Evolutionary conservation across 106 monocot genomes (phyloP).

Genomic region (Dendrobium chrysotoxum): DNA sequence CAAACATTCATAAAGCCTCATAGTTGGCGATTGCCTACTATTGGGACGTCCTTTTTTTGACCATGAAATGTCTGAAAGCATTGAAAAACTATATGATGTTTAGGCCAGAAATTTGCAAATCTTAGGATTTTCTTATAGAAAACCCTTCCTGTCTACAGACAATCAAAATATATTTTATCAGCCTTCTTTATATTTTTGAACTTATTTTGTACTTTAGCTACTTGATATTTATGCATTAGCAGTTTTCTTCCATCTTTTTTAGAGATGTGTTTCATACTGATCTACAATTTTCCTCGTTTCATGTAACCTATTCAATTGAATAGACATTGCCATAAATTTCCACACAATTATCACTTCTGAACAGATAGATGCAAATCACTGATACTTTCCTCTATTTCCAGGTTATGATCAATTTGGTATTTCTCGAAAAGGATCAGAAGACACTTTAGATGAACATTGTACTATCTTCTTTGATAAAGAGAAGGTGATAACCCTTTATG

Average conservation of each 20-base stretch:
- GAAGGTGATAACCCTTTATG: constrained; percentile 32
- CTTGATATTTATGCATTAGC: neutral
- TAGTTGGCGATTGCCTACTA: too few species aligned
- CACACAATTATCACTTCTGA: neutral
- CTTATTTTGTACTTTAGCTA: neutral
- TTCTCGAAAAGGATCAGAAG: constrained; percentile 79
- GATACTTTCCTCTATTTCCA: constrained; percentile 5
- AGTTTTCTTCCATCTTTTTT: neutral
- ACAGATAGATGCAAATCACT: neutral
- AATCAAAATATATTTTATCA: too few species aligned
- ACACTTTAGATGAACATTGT: constrained; percentile 83
- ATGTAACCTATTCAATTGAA: neutral
- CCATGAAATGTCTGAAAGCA: too few species aligned
- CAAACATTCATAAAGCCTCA: too few species aligned
- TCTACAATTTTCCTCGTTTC: neutral
- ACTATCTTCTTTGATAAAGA: constrained; percentile 89
- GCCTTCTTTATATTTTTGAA: too few species aligned
- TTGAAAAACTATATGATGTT: too few species aligned
- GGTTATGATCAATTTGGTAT: constrained; percentile 89
- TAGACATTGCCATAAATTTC: neutral
- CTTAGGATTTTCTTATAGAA: too few species aligned
- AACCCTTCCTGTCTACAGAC: too few species aligned
- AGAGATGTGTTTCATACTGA: neutral
- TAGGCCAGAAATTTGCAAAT: too few species aligned
- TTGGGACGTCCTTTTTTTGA: too few species aligned